phyloP scores from a whole-genome alignment of 2,329 filamentous ascomycete species.

The Zasmidium cellare region DNA sequence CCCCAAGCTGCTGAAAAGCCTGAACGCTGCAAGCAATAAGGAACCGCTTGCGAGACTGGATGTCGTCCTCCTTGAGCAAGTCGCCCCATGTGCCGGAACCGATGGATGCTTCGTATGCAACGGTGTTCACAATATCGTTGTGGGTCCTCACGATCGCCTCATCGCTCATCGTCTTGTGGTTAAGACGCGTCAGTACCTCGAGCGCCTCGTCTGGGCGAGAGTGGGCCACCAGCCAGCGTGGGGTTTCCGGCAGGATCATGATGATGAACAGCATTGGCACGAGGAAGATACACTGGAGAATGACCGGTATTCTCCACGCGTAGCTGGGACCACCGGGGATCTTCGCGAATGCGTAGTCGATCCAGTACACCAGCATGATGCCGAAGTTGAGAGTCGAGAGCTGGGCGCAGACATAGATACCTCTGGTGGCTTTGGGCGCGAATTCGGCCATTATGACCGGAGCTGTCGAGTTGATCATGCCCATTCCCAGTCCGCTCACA shows the following conservation, averaged over 20 bases:
- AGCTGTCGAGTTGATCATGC: slow-evolving; percentile 47
- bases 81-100: slow-evolving; percentile 39
- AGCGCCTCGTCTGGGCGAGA: slow-evolving; percentile 40
- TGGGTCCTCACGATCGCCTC: slow-evolving; percentile 26
- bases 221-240: slow-evolving; percentile 46
- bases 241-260: slow-evolving; percentile 45
- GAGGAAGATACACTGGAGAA: slow-evolving; percentile 44
- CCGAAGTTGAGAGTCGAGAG: slow-evolving; percentile 51
- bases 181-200: slow-evolving; percentile 32
- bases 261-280: slow-evolving; percentile 42
- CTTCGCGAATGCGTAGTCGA: slow-evolving; percentile 45
- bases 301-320: slow-evolving; percentile 45
- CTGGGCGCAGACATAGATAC: slow-evolving; percentile 48
- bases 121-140: slow-evolving; percentile 29
- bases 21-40: slow-evolving; percentile 32
- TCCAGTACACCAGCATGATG: slow-evolving; percentile 49
- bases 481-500: slow-evolving; percentile 47
- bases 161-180: slow-evolving; percentile 28
- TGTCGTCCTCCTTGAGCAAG: slow-evolving; percentile 31
- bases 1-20: slow-evolving; percentile 30
- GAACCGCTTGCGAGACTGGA: slow-evolving; percentile 30
- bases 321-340: slow-evolving; percentile 30
- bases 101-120: slow-evolving; percentile 32
- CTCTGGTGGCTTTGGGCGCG: slow-evolving; percentile 32
- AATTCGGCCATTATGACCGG: slow-evolving; percentile 49